phyloP scores from a whole-genome alignment of 2,329 filamentous ascomycete genomes.

The Fusarium setosum region DNA sequence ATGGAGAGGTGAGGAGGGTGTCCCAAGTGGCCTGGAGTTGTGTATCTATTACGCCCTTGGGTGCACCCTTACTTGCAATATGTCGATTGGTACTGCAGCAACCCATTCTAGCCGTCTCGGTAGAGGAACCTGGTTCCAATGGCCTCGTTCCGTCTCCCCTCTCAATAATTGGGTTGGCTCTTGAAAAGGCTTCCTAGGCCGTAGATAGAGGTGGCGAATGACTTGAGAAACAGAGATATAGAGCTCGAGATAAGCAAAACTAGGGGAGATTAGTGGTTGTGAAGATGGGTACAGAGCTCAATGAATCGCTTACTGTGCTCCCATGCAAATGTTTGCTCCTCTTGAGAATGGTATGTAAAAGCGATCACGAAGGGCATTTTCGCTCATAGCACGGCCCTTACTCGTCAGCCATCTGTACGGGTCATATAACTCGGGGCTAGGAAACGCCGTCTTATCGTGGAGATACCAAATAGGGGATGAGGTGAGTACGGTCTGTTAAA shows the following conservation, averaged over 20 bases:
- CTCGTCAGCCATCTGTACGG: constrained; percentile 41
- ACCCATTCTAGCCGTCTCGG: constrained; percentile 38
- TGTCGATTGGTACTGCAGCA: constrained; percentile 22
- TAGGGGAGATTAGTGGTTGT: neutral
- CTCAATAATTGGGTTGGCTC: neutral
- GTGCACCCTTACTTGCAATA: neutral
- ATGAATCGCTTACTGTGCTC: constrained; percentile 37
- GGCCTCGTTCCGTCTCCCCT: neutral
- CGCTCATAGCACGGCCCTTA: constrained; percentile 5
- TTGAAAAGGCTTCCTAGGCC: neutral
- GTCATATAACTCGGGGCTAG: constrained; percentile 36
- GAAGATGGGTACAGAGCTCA: neutral
- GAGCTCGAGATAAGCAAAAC: constrained; percentile 30
- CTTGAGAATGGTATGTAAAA: constrained; percentile 46
- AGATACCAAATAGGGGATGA: constrained; percentile 47
- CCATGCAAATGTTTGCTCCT: constrained; percentile 43
- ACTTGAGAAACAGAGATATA: constrained; percentile 24
- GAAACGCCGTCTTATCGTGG: constrained; percentile 41
- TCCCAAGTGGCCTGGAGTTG: too few relatives aligned
- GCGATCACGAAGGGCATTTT: constrained; percentile 35
- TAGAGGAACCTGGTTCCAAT: constrained; percentile 30
- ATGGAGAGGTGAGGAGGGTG: too few relatives aligned
- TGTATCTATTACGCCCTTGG: neutral
- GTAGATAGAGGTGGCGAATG: neutral
- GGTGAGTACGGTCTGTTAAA: constrained; percentile 38